These are phyloP conservation scores for Fraxinus anomala DNA, from an alignment of 257 asterid species.

Conservation along the genomic window DNA sequence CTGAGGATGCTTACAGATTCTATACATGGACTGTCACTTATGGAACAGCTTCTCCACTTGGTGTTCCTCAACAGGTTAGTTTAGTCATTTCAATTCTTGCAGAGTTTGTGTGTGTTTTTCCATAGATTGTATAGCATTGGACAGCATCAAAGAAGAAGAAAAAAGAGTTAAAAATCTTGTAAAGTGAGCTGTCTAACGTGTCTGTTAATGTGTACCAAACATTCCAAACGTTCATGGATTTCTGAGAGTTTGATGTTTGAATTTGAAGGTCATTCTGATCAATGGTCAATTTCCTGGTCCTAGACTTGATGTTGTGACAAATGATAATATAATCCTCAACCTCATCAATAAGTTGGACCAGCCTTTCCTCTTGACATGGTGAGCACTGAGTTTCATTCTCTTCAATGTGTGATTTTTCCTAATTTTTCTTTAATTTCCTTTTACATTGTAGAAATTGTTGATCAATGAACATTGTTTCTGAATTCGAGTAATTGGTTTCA, in stretches of 20 bases:
- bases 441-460: not conserved
- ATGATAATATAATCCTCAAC: conserved; percentile 80
- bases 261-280: conserved; percentile 76
- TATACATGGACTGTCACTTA: conserved; percentile 88
- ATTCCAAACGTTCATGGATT: not conserved
- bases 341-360: conserved; percentile 74
- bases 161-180: not conserved
- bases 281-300: conserved; percentile 98
- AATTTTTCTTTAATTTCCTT: not conserved
- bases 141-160: not conserved
- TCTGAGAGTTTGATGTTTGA: conserved; percentile 22
- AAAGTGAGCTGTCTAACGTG: too few relatives aligned
- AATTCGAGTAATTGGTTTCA: too few relatives aligned
- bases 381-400: conserved; percentile 29
- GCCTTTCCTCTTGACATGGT: conserved; percentile 94
- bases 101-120: not conserved
- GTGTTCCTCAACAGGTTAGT: conserved; percentile 75
- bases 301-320: conserved; percentile 70
- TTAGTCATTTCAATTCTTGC: not conserved
- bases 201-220: not conserved
- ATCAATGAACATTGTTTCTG: not conserved
- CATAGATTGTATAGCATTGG: not conserved
- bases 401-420: not conserved
- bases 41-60: conserved; percentile 83
- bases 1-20: conserved; percentile 83